phyloP scores from a whole-genome alignment of 1,284 basidiomycete genomes.

The Apiotrichum porosum region DNA sequence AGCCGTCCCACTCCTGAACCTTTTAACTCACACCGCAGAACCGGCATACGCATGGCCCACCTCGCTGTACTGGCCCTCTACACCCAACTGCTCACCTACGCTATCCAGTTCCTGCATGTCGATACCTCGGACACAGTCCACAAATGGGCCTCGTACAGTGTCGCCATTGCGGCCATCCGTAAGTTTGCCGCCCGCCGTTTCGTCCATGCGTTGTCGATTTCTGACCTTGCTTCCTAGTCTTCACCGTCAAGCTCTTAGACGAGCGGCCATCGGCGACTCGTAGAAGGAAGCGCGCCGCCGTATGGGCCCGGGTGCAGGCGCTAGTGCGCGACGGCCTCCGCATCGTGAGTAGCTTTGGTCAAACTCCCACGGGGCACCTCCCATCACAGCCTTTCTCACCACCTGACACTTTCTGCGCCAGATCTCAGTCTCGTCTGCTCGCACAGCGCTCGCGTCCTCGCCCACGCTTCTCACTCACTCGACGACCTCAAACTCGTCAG shows the following conservation, averaged over 20 bases:
- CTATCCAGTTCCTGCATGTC: background rate
- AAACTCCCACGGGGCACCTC: background rate
- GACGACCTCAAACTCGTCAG: too few relatives aligned
- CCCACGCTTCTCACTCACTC: background rate
- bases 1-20: too few relatives aligned
- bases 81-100: background rate
- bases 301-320: slow-evolving; percentile 40
- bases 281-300: slow-evolving; percentile 4
- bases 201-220: too few relatives aligned
- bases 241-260: slow-evolving; percentile 9
- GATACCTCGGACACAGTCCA: background rate
- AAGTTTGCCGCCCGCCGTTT: background rate
- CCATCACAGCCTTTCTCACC: background rate
- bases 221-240: background rate
- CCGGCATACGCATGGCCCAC: background rate
- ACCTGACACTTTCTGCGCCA: background rate
- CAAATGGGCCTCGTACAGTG: background rate
- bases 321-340: slow-evolving; percentile 40
- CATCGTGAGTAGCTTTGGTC: slow-evolving; percentile 27
- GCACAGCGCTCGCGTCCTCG: background rate
- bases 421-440: slow-evolving; percentile 8
- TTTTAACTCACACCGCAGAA: background rate
- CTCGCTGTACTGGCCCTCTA: slow-evolving; percentile 2
- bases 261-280: slow-evolving; percentile 7
- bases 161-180: background rate